A percentile compares a stretch with the other conserved stretches of the same genome.
Conservation (phyloP, 2,329 filamentous ascomycete genomes). For the Lasiodiplodia gonubiensis region DNA sequence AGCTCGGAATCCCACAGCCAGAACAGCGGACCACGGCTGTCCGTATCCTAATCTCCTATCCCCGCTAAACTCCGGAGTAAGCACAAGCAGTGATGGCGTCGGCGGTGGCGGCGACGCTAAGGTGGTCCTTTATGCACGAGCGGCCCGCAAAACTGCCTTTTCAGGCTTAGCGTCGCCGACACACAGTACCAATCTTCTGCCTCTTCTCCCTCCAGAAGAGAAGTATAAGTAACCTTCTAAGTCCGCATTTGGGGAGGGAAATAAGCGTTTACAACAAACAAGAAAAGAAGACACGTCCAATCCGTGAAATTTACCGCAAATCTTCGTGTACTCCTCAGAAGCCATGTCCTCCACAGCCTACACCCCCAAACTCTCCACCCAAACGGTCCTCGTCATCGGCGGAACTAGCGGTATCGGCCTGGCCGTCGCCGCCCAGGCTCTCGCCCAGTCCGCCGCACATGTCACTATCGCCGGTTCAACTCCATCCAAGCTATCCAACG, state of each 20-base stretch:
- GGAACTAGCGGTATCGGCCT: constrained; percentile 69
- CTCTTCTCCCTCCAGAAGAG: background rate
- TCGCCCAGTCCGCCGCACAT: constrained; percentile 58
- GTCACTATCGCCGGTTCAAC: constrained; percentile 67
- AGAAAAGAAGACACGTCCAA: too few relatives aligned
- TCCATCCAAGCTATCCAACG: constrained; percentile 53
- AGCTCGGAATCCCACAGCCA: too few relatives aligned
- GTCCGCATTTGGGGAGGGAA: too few relatives aligned
- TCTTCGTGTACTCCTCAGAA: too few relatives aligned
- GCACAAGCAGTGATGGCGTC: too few relatives aligned
- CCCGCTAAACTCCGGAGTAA: too few relatives aligned
- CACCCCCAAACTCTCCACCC: constrained; percentile 54
- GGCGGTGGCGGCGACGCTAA: background rate
- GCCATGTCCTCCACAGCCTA: background rate
- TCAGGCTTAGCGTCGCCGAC: background rate
- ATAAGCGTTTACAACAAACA: too few relatives aligned
- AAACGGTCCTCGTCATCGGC: constrained; percentile 65
- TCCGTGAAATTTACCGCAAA: background rate
- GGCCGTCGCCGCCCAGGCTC: constrained; percentile 62
- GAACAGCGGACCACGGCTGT: too few relatives aligned
- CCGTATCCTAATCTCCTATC: too few relatives aligned
- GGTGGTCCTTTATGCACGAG: background rate
- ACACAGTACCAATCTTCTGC: background rate
- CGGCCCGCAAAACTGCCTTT: constrained; percentile 3
- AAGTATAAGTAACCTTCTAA: background rate